Conservation (phyloP, 805 yeast species). For the Pichia eremophila region DNA sequence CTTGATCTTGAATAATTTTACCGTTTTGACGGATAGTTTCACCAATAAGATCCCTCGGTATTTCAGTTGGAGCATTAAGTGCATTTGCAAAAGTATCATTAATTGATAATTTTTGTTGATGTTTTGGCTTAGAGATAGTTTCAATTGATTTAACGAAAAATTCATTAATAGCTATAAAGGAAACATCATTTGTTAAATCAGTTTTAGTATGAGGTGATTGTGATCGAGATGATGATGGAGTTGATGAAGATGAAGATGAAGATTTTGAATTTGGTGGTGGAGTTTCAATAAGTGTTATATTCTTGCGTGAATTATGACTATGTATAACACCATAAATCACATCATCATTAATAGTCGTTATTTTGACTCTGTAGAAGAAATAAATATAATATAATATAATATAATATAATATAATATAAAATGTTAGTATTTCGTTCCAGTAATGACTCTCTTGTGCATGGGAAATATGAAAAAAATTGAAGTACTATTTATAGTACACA, state of each 20-base stretch:
- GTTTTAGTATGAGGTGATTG: background rate
- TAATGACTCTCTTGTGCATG: no score
- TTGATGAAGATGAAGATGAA: background rate
- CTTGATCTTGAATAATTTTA: slow-evolving; percentile 13
- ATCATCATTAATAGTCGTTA: slow-evolving; percentile 39
- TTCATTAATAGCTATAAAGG: slow-evolving; percentile 45
- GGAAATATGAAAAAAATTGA: no score
- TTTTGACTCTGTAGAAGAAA: slow-evolving; percentile 36
- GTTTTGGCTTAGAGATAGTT: slow-evolving; percentile 32
- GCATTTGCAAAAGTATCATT: slow-evolving; percentile 17
- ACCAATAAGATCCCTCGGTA: slow-evolving; percentile 13
- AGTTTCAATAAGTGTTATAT: background rate
- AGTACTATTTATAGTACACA: no score
- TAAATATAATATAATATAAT: no score
- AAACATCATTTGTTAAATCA: slow-evolving; percentile 1
- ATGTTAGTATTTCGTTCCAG: background rate
- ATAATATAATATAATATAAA: no score
- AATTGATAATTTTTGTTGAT: slow-evolving; percentile 11
- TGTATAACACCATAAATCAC: slow-evolving; percentile 53
- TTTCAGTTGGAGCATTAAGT: slow-evolving; percentile 14
- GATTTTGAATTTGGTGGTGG: background rate
- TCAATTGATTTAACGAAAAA: slow-evolving; percentile 47
- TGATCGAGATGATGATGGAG: background rate
- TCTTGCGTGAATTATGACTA: slow-evolving; percentile 30
- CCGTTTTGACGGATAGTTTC: slow-evolving; percentile 12